Evolutionary conservation across 129 eudicot species (phyloP), one percentile per base, ranked within the genome.

Genomic region (Calendula officinalis): DNA sequence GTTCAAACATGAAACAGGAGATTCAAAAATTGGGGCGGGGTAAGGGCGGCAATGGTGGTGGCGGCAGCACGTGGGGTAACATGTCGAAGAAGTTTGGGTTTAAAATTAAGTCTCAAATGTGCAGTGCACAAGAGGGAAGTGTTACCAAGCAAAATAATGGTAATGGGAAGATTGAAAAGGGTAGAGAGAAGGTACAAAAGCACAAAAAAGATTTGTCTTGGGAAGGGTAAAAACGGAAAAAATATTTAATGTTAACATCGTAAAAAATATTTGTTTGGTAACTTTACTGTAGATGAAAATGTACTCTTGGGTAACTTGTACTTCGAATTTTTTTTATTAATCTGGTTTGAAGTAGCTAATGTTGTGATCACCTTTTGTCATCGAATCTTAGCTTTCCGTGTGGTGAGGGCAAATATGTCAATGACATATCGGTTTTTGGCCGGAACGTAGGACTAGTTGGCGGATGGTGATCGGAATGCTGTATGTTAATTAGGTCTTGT

Each of bases 81-180:
- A 80, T 91, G 70, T 84, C 96, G 0, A 92, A 85, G 83, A 92
- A 88, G 72, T 79, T 91, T 13, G 96, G 96, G 69, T 81, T 87
- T 15, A 79, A 69, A 56, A 10, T 92, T 51, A 92, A 84, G 95
- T 88, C 98, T 45, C 96, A 88, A 46, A 84, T 91, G 98, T 91
- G 98, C 75, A 91, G 94, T 52, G 94, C 96, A 73, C 94, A 91
- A 73, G 94, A 91, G 66, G 98, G 91, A n/a, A 83, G 94, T 51
- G 90, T 91, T 46, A 91, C 80, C 62, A 85, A 87, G 74, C 94
- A 84, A 66, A 82, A 71, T 34, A 72, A 63, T 52, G 78, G 68
- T 37, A 68, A n/a, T 78, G 88, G 69, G 59, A 87, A 74, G 76
- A 37, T 54, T 74, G 87, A 83, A 12, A 86, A 83, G 81, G 72